A percentile compares a stretch with the other conserved stretches of the same genome.
phyloP scores from a whole-genome alignment of 2,329 filamentous ascomycete genomes.

The Cryphonectria carpinicola region DNA sequence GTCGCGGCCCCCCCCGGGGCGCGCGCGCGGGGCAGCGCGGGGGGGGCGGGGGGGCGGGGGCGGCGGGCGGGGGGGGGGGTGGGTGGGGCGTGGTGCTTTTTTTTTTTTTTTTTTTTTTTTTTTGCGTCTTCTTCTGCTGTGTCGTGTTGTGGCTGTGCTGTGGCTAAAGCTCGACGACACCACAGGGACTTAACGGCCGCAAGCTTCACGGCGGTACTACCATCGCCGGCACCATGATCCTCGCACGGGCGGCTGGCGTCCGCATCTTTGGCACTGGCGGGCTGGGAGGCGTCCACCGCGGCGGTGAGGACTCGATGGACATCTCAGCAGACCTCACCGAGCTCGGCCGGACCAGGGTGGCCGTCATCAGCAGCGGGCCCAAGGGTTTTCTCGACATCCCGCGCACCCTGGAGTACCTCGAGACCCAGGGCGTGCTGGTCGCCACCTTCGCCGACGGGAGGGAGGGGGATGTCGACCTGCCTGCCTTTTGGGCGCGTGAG shows the following conservation, averaged over 20 bases:
- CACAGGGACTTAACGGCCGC: conserved; percentile 66
- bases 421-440: conserved; percentile 77
- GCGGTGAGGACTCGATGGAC: conserved; percentile 85
- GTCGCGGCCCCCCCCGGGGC: too few relatives aligned
- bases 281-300: conserved; percentile 90
- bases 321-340: conserved; percentile 95
- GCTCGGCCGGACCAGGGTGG: conserved; percentile 84
- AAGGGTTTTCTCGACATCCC: conserved; percentile 96
- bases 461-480: conserved; percentile 75
- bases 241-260: conserved; percentile 85
- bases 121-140: too few relatives aligned
- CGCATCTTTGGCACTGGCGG: conserved; percentile 93
- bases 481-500: conserved; percentile 89
- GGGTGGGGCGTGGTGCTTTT: too few relatives aligned
- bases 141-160: background rate
- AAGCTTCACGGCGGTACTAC: conserved; percentile 88
- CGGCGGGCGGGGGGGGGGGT: too few relatives aligned
- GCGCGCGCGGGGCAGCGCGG: too few relatives aligned
- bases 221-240: conserved; percentile 88
- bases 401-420: conserved; percentile 78
- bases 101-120: background rate
- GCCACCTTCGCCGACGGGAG: conserved; percentile 88
- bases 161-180: background rate
- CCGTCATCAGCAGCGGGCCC: conserved; percentile 87
- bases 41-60: too few relatives aligned